These are phyloP conservation scores for Phlegmacium glaucopus DNA, from an alignment of 768 basidiomycete species.

Conservation along the genomic window DNA sequence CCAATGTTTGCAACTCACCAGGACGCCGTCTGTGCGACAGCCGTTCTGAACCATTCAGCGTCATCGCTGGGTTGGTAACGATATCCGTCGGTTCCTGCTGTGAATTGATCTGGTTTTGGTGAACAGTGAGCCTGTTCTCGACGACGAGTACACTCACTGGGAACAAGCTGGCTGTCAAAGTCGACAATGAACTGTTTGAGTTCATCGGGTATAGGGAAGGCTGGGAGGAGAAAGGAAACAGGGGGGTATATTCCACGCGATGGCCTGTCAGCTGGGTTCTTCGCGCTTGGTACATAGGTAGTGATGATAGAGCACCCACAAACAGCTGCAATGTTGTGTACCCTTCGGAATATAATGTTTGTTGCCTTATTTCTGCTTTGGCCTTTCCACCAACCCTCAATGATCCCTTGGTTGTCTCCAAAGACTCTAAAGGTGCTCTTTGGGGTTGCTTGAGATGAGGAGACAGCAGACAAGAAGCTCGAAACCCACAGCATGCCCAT, in stretches of 20 bases:
- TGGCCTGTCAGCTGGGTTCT: slow-evolving; percentile 35
- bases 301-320: slow-evolving; percentile 17
- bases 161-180: slow-evolving; percentile 9
- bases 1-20: too few relatives aligned
- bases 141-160: too few relatives aligned
- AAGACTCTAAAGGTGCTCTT: slow-evolving; percentile 17
- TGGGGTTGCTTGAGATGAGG: neutral
- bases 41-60: too few relatives aligned
- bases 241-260: slow-evolving; percentile 29
- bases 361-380: slow-evolving; percentile 25
- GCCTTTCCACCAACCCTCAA: slow-evolving; percentile 37
- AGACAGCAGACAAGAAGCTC: slow-evolving; percentile 28
- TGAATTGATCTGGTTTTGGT: too few relatives aligned
- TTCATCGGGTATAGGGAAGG: slow-evolving; percentile 22
- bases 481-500: slow-evolving; percentile 44
- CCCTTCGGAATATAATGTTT: slow-evolving; percentile 26
- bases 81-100: too few relatives aligned
- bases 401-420: slow-evolving; percentile 35
- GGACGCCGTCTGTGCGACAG: too few relatives aligned
- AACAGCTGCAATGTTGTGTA: slow-evolving; percentile 7
- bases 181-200: slow-evolving; percentile 24
- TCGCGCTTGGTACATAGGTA: slow-evolving; percentile 26
- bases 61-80: too few relatives aligned
- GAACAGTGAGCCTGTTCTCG: neutral
- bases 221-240: slow-evolving; percentile 23